Base-by-base conservation (phyloP, 352 stramenopile genomes). In the Pythium sp. region DNA sequence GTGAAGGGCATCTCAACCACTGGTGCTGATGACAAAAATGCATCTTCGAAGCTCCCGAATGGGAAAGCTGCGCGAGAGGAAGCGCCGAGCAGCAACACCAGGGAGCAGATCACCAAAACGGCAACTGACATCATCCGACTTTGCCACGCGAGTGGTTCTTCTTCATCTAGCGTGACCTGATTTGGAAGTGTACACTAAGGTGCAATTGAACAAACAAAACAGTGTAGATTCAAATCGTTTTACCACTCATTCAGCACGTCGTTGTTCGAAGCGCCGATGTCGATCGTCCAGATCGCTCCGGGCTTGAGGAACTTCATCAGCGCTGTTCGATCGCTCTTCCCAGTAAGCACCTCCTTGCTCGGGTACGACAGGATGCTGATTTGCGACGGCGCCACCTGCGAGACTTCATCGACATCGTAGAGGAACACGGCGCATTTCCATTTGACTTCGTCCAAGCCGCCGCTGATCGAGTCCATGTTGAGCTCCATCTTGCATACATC, bases 391-490 rank as follows among this genome's bases (percentile, higher is more conserved):
- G 87, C 87, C 5, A 93, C 76, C 34, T 90, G 82, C 1, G 87
- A 70, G 18, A 95, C 87, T 69, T 93, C 87, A 30, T 95, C 87
- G 12, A 88, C 76, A 49, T 95, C 87, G 64, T 93, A 95, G 47
- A 95, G 56, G 63, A 92, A 95, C 55, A 90, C 74, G 11, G 87
- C 87, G 46, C 87, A 95, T 58, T 91, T 91, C 87, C 87, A 95
- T 70, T 95, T 95, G 36, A 93, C 82, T 74, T 95, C 81, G 69
- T 95, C 87, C 24, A 95, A 76, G 8, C 87, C 87, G 46, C 87
- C 87, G 63, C 73, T 93, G 72, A 95, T 95, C 32, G 79, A 76
- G 55, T 95, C 87, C 73, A 95, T 75, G 60, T 92, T 83, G 22
- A 93, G 66, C 63, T 95, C 87, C 80, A 95, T 91, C 64, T 80